These are phyloP conservation scores for Penicillium canariense DNA, from an alignment of 495 filamentous ascomycete species.

Conservation along the genomic window DNA sequence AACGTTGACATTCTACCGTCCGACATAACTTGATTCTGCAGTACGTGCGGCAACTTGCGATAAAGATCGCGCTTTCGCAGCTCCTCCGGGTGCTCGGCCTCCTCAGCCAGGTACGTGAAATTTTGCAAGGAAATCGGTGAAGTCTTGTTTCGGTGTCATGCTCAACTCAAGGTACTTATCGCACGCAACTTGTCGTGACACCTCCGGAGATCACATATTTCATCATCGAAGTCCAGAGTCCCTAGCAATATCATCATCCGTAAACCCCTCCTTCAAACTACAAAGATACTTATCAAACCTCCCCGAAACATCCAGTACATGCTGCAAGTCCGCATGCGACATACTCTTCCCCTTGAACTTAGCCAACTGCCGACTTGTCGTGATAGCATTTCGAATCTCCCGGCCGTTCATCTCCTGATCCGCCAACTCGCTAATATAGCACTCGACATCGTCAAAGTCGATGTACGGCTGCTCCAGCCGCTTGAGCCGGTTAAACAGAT, in stretches of 20 bases:
- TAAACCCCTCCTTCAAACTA: constrained; percentile 5
- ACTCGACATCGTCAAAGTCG: constrained; percentile 9
- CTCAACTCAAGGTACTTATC: too few species aligned
- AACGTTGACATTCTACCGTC: too few species aligned
- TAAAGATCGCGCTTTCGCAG: too few species aligned
- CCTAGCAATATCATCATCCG: constrained; percentile 5
- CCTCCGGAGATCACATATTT: too few species aligned
- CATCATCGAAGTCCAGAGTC: not conserved
- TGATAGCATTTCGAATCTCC: constrained; percentile 30
- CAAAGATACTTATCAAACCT: constrained; percentile 11
- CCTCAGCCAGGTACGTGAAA: too few species aligned
- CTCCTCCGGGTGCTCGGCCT: too few species aligned
- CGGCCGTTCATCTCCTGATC: constrained; percentile 37
- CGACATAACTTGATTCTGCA: too few species aligned
- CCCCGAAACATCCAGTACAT: constrained; percentile 19
- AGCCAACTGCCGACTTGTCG: constrained; percentile 22
- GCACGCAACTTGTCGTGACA: too few species aligned
- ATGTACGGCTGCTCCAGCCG: not conserved
- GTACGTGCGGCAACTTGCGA: too few species aligned
- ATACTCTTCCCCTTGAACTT: constrained; percentile 15
- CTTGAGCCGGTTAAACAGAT: constrained; percentile 30
- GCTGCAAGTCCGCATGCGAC: constrained; percentile 18
- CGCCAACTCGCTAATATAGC: constrained; percentile 18
- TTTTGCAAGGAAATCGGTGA: too few species aligned
- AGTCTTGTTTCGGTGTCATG: too few species aligned